Base-by-base conservation (phyloP, 108 stramenopile genomes). In the Epithemia pelagica region DNA sequence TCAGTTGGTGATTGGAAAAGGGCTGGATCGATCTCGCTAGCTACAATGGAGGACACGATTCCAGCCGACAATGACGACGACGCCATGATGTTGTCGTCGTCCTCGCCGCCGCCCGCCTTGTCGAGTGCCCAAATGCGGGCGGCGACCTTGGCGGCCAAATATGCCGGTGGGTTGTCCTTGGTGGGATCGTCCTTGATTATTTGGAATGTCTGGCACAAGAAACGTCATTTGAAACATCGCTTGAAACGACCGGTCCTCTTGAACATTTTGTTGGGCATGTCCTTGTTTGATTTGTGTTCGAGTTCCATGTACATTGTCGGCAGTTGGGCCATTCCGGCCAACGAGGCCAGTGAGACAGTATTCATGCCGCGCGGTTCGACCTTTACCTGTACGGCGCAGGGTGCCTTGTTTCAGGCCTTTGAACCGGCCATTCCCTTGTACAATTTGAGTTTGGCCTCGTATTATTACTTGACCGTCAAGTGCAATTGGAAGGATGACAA, bases 371-470 rank as follows among this genome's bases (percentile, higher is more conserved):
- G 56, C 7, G 65, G 65, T 19, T 64, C 69, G 28, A 52, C 25
- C 7, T 2, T 2, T 2, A 55, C 67, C 8, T 74, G 73, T 60
- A 62, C 67, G 23, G 73, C 67, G 1, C 67, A 68, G 32, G 73
- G 73, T 19, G 67, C 68, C 61, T 68, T 68, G 32, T 59, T 53
- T 30, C 73, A 74, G 31, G 18, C 54, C 25, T 59, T 28, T 53
- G 60, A 28, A 29, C 25, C 59, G 18, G n/a, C 25, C 46, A 69
- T 66, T 10, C 67, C 73, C 18, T 25, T 30, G 0, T 74, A 74
- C 52, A 74, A 74, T 27, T 24, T 66, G 26, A 61, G 57, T 7
- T 54, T 74, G 73, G 26, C 67, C 25, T 56, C 62, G n/a, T 74
- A 74, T 63, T 74, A 74, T 52, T 30, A 62, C 23, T 66, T 74